Base-by-base conservation (phyloP, 371 early-diverging fungal species). In the Dichotomocladium elegans region DNA sequence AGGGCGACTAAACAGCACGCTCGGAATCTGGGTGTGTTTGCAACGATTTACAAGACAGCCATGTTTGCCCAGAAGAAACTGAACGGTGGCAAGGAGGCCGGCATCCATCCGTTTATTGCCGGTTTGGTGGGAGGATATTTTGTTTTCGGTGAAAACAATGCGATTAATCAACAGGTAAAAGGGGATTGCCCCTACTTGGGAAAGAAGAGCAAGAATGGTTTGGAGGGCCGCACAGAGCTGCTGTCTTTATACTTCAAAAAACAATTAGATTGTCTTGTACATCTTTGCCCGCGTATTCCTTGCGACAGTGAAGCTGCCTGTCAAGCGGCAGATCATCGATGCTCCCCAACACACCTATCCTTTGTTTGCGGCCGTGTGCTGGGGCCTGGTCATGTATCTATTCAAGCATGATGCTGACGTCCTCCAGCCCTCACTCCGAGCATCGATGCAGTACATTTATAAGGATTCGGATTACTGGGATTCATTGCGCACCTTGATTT, bases 301-400 rank as follows among this genome's bases (percentile, higher is more conserved):
- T 58, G 97, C 94, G 3, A 53, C 94, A 21, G 94, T 91, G 53
- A 92, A 93, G 66, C 62, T 91, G 31, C 85, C 83, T 5, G 86
- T 89, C 41, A 85, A 91, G 70, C 77, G 83, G 45, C 70, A 79
- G 41, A 58, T 82, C 30, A 68, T 95, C 26, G 74, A 86, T 25
- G 85, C 86, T 33, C 94, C 94, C 24, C 69, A 83, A 28, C 79
- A 89, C 50, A 79, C 92, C 3, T 98, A 91, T 73, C 88, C 95
- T 8, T 64, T 94, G 12, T 96, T 95, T 71, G 93, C 97, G 21
- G 92, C 96, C 21, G 61, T 96, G n/a, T 83, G 88, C 28, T 98
- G 98, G 98, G 98, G 96, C 4, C 63, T 83, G 40, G 96, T 97
- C 33, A 96, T 98, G 98, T 71, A 87, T 82, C 75, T 95, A 45